These are phyloP conservation scores for Lotus japonicus DNA, from an alignment of 306 rosid species.

Conservation along the genomic window DNA sequence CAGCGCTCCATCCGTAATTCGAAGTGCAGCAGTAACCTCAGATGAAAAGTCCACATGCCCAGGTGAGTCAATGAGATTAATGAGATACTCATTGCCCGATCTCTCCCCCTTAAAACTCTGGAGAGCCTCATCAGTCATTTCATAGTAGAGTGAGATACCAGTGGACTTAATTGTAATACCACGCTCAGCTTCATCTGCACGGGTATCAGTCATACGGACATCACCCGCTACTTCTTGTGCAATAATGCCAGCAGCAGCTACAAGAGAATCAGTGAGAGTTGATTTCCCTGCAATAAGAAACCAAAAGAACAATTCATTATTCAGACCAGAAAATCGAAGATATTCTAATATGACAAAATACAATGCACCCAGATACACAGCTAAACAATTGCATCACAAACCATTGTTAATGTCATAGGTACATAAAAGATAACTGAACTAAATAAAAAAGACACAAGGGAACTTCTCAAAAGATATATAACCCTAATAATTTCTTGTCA, in stretches of 20 bases:
- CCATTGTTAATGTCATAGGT: no score
- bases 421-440: background rate
- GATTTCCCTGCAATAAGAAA: constrained; percentile 48
- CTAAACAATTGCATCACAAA: background rate
- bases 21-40: constrained; percentile 96
- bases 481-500: no score
- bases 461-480: no score
- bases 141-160: constrained; percentile 88
- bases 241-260: constrained; percentile 95
- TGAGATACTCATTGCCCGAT: constrained; percentile 78
- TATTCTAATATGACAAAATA: background rate
- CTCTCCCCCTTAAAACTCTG: constrained; percentile 64
- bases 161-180: constrained; percentile 94
- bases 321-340: background rate
- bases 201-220: constrained; percentile 93
- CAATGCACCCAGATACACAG: background rate
- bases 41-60: constrained; percentile 93
- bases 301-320: background rate
- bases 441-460: no score
- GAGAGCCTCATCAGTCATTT: constrained; percentile 55
- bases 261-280: constrained; percentile 86
- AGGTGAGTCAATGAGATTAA: constrained; percentile 88
- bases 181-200: constrained; percentile 91
- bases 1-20: constrained; percentile 88
- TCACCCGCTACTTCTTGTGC: constrained; percentile 93